A percentile compares a stretch with the other conserved stretches of the same genome.
Evolutionary conservation across 163 green algal species (phyloP).

Genomic region (Trebouxiophyceae sp.): DNA sequence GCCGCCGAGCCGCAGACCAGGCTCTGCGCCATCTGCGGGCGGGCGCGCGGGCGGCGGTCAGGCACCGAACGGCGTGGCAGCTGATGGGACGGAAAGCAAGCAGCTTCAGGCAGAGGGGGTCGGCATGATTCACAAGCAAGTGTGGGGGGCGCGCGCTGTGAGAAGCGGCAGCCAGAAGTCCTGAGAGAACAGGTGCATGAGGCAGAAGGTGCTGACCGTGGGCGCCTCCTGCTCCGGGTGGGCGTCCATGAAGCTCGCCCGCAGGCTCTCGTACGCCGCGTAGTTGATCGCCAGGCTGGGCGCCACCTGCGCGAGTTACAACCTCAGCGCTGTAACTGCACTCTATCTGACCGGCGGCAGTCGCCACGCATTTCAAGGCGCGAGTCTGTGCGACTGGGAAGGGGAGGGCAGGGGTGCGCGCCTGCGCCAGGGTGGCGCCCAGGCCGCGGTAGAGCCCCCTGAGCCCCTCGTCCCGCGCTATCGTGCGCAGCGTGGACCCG

Average conservation of each 20-base stretch:
- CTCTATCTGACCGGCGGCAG: neutral
- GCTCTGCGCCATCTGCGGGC: constrained; percentile 28
- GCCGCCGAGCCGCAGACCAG: constrained; percentile 60
- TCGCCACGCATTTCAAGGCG: neutral
- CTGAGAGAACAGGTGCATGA: neutral
- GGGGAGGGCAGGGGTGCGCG: too few relatives aligned
- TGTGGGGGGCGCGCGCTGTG: too few relatives aligned
- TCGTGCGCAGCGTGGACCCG: constrained; percentile 36
- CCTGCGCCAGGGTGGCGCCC: constrained; percentile 69
- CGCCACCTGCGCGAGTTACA: constrained; percentile 37
- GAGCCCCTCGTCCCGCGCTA: constrained; percentile 61
- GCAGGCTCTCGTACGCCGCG: constrained; percentile 57
- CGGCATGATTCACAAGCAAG: neutral
- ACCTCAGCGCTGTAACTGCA: neutral
- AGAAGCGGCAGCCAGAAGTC: neutral
- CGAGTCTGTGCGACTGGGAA: constrained; percentile 29
- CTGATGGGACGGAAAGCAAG: too few relatives aligned
- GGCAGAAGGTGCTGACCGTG: constrained; percentile 16
- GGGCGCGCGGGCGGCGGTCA: too few relatives aligned
- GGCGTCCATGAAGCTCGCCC: constrained; percentile 3
- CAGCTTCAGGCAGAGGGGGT: too few relatives aligned
- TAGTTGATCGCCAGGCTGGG: constrained; percentile 75
- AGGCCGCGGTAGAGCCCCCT: constrained; percentile 74
- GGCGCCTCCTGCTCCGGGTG: constrained; percentile 8
- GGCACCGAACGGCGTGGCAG: too few relatives aligned